Evolutionary conservation across 2,329 filamentous ascomycete species (phyloP), one percentile per base, ranked within the genome.

Genomic region (Fusarium phyllophilum): DNA sequence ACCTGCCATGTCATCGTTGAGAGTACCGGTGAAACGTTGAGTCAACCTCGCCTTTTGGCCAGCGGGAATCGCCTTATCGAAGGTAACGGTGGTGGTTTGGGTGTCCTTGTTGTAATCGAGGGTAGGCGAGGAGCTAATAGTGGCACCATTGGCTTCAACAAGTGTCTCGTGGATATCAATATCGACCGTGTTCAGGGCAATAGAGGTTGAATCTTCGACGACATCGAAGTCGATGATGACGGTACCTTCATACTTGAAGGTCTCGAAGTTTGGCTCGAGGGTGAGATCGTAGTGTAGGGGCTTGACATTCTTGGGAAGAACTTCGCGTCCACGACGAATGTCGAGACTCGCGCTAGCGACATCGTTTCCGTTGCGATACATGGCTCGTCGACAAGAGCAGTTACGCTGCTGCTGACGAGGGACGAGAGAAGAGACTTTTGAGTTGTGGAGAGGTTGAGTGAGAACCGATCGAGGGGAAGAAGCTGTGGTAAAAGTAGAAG

Each of bases 1-100:
- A 54, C 96, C 96, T 55, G 95, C 95, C 94, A 98, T 97, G 84
- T 96, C 96, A 82, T 97, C 94, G 83, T 97, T 97, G 79, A 97
- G 85, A 48, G 87, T 88, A 45, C 95, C 95, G 15, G 89, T 91
- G 83, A 97, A 97, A 49, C 82, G 81, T 66, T 88, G 83, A 41
- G 82, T 82, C 60, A 77, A 89, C 90, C 78, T 91, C 26, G 93
- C 94, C 86, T 95, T 95, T 79, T 89, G 88, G 31, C 93, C 94
- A 72, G 93, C 92, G 29, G 90, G 83, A 70, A 98, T 86, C 52
- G 87, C 88, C 81, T 95, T 88, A 75, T 91, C 88, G 80, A 98
- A 95, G 75, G 90, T 90, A 81, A 98, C 88, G 79, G 91, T 97
- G 70, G 93, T 95, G 34, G 92, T 92, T 84, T 98, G 95, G 46